Base-by-base conservation (phyloP, 75 land plant species). In the Cupressus sempervirens region DNA sequence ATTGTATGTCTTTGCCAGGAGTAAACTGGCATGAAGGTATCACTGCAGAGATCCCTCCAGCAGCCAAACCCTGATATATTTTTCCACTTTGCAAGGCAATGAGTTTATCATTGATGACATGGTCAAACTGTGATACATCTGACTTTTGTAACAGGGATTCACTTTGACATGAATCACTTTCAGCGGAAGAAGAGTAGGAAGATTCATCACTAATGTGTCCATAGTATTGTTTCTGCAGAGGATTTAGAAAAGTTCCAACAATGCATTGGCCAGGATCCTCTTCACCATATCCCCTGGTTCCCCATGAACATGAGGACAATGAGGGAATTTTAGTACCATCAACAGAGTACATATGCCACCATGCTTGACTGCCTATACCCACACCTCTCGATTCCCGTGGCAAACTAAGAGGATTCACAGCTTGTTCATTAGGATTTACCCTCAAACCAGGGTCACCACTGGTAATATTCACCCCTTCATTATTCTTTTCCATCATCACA, bases 221-320 rank as follows among this genome's bases (percentile, higher is more conserved):
- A 76, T 76, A 38, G 41, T 76, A 15, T 6, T 76, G 79, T 76
- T 76, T 76, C 79, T 76, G 45, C n/a, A 76, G 23, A 38, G 38
- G 36, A 76, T 7, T 76, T 76, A 40, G 45, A 41, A 76, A 16
- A 76, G 43, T 40, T 23, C 45, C 45, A 40, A 76, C 41, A 76
- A 18, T 16, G 10, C 79, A 36, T 76, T 40, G 79, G 38, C 45
- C 41, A 23, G 45, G 79, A 76, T 18, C 43, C 45, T 76, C 79
- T 76, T 38, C 79, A 38, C n/a, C 10, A 7, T 76, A 18, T 76
- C 45, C 79, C 41, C 41, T 38, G 43, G 26, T 38, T 36, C 26
- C 43, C 38, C 38, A 45, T 36, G 45, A 23, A 76, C 43, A 76
- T 76, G 43, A 76, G 20, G 43, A 20, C 45, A 38, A 76, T 36